Base-by-base conservation (phyloP, 495 filamentous ascomycete species). In the Elaphomyces granulatus region DNA sequence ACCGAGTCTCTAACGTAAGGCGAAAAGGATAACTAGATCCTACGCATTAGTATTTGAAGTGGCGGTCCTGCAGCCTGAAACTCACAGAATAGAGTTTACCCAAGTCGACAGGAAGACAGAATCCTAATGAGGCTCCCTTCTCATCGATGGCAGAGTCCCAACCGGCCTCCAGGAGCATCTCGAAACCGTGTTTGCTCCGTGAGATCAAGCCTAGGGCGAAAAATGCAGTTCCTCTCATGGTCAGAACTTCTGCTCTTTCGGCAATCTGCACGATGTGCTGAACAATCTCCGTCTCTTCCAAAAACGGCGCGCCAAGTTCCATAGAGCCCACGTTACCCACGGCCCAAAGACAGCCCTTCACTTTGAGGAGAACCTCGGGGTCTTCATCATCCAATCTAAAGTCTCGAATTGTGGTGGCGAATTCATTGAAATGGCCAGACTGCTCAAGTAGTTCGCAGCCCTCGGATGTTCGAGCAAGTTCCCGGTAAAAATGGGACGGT, bases 321-420 rank as follows among this genome's bases (percentile, higher is more conserved):
- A 98, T 98, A 2, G 86, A 94, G 1, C 90, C 90, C 34, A 98
- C 86, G 51, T 98, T 98, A 18, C 92, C 90, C 7, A 98, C 84
- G 0, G 90, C 90, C 90, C 90, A 98, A 15, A 98, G 70, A 52
- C 84, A 94, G 19, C 92, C 90, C 53, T 96, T 98, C 38, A 95
- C 83, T 54, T 94, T 96, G 42, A 88, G 72, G 17, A 96, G 78
- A 37, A 78, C 75, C 58, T 98, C 90, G 12, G 72, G 63, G 50
- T 98, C 90, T 43, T 93, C 83, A 31, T 76, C 77, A 40, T 87
- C 78, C 60, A 83, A 72, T 32, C 76, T 78, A 49, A 83, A 79
- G 43, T 94, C 85, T 20, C 78, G 77, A 47, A 98, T 94, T 6
- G 81, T 93, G 37, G 72, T 67, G 0, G 78, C 84, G 48, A 98